Conservation (phyloP, 139 green algal species). For the Coccomyxa sp. region DNA sequence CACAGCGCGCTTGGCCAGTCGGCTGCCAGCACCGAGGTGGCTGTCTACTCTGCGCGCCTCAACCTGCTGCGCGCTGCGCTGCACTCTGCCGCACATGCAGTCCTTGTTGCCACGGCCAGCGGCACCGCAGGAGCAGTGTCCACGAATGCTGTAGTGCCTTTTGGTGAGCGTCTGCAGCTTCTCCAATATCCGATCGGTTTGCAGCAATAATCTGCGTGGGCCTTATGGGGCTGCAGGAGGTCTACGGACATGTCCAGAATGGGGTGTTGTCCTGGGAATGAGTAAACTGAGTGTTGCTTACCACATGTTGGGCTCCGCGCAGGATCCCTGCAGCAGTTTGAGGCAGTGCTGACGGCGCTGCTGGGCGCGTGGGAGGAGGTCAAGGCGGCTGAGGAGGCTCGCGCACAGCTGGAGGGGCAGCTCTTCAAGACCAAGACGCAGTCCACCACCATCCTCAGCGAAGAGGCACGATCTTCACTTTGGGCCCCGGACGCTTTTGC, state of each 20-base stretch:
- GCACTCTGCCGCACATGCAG: constrained; percentile 28
- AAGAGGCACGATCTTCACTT: constrained; percentile 58
- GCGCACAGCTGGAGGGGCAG: constrained; percentile 61
- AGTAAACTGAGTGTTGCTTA: too few relatives aligned
- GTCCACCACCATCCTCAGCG: constrained; percentile 41
- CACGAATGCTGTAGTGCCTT: neutral
- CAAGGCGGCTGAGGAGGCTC: constrained; percentile 52
- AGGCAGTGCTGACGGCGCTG: constrained; percentile 5
- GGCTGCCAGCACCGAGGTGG: constrained; percentile 31
- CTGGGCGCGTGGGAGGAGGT: constrained; percentile 43
- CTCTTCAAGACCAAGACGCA: constrained; percentile 74
- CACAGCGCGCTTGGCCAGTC: neutral
- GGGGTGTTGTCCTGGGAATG: too few relatives aligned
- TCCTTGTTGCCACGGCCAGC: constrained; percentile 6
- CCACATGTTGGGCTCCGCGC: neutral
- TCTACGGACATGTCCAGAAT: too few relatives aligned
- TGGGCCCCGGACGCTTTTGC: too few relatives aligned
- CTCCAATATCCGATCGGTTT: too few relatives aligned
- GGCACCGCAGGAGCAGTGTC: neutral
- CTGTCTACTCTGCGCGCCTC: constrained; percentile 45
- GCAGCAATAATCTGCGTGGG: too few relatives aligned
- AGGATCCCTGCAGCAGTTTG: neutral
- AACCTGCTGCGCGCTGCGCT: constrained; percentile 44
- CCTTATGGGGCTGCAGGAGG: too few relatives aligned
- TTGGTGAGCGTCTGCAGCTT: too few relatives aligned